These are phyloP conservation scores for Pseudogymnoascus sp. DNA, from an alignment of 2,329 filamentous ascomycete genomes.

Conservation along the genomic window DNA sequence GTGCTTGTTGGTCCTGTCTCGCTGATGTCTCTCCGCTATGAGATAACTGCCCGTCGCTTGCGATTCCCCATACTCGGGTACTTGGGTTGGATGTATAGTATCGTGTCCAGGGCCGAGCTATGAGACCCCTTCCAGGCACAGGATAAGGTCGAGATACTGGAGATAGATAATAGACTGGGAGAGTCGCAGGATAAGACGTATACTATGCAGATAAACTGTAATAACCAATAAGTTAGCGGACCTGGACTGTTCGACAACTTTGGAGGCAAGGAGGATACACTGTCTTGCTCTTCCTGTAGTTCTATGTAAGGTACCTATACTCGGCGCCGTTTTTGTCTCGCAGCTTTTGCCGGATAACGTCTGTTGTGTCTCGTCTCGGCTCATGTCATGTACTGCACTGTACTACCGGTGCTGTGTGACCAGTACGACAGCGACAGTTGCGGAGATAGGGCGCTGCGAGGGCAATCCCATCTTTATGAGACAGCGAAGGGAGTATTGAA, in stretches of 20 bases:
- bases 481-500: not conserved
- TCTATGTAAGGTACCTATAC: not conserved
- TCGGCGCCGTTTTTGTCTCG: not conserved
- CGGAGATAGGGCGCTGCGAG: not conserved
- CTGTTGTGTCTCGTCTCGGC: not conserved
- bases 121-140: not conserved
- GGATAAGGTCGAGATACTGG: not conserved
- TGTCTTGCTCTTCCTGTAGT: not conserved
- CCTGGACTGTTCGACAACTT: too few relatives aligned
- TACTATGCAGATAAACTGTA: too few relatives aligned
- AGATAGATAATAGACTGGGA: not conserved
- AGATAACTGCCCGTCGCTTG: slow-evolving; percentile 6
- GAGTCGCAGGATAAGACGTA: not conserved
- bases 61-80: slow-evolving; percentile 1
- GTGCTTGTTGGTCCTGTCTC: not conserved
- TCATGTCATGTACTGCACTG: not conserved
- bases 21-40: not conserved
- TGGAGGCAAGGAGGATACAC: not conserved
- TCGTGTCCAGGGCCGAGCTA: not conserved
- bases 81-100: not conserved
- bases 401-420: not conserved
- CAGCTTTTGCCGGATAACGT: slow-evolving; percentile 4
- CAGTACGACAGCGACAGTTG: not conserved
- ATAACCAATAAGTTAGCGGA: not conserved
- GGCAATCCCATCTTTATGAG: not conserved